These are phyloP conservation scores for Hypoxylon sp. DNA, from an alignment of 2,329 filamentous ascomycete genomes.

Conservation along the genomic window DNA sequence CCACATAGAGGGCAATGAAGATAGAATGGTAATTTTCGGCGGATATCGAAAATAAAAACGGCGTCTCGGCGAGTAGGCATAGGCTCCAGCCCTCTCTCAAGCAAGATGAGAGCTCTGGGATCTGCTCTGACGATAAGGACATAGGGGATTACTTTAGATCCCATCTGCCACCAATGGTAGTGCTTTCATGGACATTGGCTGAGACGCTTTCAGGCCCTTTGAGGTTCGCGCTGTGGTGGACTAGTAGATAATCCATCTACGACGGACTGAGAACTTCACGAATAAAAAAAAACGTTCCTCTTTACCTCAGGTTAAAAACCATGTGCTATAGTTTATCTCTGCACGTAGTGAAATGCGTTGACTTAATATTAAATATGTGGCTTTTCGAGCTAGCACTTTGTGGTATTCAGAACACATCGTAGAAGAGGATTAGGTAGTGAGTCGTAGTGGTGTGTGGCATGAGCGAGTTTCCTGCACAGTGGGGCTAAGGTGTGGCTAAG, in stretches of 20 bases:
- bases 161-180: slow-evolving; percentile 50
- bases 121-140: slow-evolving; percentile 49
- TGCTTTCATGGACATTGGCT: slow-evolving; percentile 52
- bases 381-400: neutral
- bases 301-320: slow-evolving; percentile 23
- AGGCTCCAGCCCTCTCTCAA: slow-evolving; percentile 47
- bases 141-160: slow-evolving; percentile 50
- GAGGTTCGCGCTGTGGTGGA: slow-evolving; percentile 54
- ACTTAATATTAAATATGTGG: neutral
- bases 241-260: slow-evolving; percentile 53
- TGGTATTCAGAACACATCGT: neutral
- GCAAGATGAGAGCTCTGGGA: slow-evolving; percentile 47
- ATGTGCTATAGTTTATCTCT: slow-evolving; percentile 17
- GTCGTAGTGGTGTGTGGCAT: neutral
- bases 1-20: slow-evolving; percentile 51
- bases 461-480: neutral
- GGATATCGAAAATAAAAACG: slow-evolving; percentile 49
- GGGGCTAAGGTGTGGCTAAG: neutral
- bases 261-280: slow-evolving; percentile 59
- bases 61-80: slow-evolving; percentile 52
- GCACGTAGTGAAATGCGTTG: slow-evolving; percentile 11
- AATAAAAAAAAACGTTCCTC: slow-evolving; percentile 55
- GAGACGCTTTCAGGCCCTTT: slow-evolving; percentile 53
- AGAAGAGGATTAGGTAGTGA: neutral
- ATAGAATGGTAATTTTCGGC: slow-evolving; percentile 54